These are phyloP conservation scores for Aspergillus tanneri DNA, from an alignment of 2,329 filamentous ascomycete genomes.

Conservation along the genomic window DNA sequence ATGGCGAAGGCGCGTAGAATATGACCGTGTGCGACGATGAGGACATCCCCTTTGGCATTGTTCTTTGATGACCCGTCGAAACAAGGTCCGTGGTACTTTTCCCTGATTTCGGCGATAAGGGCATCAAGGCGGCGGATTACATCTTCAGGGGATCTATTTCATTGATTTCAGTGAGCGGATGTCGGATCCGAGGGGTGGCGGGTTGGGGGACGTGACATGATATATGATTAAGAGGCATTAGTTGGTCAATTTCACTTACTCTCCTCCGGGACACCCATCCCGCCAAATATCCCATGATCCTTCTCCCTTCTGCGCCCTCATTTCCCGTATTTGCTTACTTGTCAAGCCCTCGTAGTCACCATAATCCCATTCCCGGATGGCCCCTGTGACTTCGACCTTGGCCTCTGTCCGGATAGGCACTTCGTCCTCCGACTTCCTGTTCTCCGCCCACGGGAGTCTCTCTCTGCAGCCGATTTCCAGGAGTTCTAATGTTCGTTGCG, in stretches of 20 bases:
- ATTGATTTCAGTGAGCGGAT: not conserved
- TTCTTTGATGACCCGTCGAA: slow-evolving; percentile 56
- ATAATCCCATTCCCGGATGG: slow-evolving; percentile 84
- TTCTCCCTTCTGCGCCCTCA: slow-evolving; percentile 57
- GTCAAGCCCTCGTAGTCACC: slow-evolving; percentile 83
- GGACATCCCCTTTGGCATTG: slow-evolving; percentile 60
- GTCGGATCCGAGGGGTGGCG: too few species aligned
- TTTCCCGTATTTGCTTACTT: slow-evolving; percentile 63
- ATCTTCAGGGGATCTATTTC: slow-evolving; percentile 64
- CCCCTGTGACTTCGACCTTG: slow-evolving; percentile 65
- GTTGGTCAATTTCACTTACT: too few species aligned
- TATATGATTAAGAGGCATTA: too few species aligned
- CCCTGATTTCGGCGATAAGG: slow-evolving; percentile 72
- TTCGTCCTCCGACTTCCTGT: slow-evolving; percentile 29
- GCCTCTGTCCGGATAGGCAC: slow-evolving; percentile 55
- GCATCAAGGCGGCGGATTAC: slow-evolving; percentile 70
- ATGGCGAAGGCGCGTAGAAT: slow-evolving; percentile 85
- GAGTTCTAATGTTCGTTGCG: slow-evolving; percentile 86
- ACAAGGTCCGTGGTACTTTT: slow-evolving; percentile 61
- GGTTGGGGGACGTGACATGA: too few species aligned
- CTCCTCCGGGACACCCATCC: slow-evolving; percentile 83
- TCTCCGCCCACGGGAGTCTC: slow-evolving; percentile 66
- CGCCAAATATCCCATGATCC: slow-evolving; percentile 80
- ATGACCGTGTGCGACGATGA: slow-evolving; percentile 87
- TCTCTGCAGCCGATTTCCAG: slow-evolving; percentile 71